These are phyloP conservation scores for Rhodotorula sp. DNA, from an alignment of 1,284 basidiomycete genomes.

Conservation along the genomic window DNA sequence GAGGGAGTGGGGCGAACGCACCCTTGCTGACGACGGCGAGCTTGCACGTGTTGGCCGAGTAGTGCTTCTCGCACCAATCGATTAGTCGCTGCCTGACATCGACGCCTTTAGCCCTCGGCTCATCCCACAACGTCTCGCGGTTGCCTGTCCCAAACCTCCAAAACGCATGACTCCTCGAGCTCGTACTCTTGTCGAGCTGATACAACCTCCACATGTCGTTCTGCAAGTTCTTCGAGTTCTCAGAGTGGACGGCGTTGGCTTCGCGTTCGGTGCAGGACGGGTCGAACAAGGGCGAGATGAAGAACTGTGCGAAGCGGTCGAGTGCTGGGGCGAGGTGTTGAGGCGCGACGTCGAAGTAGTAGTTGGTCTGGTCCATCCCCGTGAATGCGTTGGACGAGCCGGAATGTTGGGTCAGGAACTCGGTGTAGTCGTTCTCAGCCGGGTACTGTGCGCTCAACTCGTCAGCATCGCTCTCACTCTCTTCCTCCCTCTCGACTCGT, in stretches of 20 bases:
- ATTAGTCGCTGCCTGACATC: conserved; percentile 88
- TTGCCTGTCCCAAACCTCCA: conserved; percentile 94
- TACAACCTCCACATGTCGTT: conserved; percentile 95
- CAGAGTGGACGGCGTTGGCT: conserved; percentile 94
- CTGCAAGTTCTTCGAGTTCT: conserved; percentile 98
- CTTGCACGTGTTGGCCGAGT: conserved; percentile 92
- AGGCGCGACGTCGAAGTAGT: conserved; percentile 88
- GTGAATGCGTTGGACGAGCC: conserved; percentile 94
- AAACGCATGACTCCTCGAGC: conserved; percentile 77
- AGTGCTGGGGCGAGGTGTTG: conserved; percentile 80
- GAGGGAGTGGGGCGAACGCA: conserved; percentile 45
- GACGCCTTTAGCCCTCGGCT: conserved; percentile 60
- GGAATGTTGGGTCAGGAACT: conserved; percentile 86
- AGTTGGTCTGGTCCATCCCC: conserved; percentile 89
- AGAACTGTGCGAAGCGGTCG: conserved; percentile 89
- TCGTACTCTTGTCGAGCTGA: conserved; percentile 90
- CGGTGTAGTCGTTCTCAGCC: conserved; percentile 86
- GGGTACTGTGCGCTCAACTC: conserved; percentile 62
- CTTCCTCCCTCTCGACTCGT: neutral
- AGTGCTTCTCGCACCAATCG: conserved; percentile 92
- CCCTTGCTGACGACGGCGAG: conserved; percentile 87
- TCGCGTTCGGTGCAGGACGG: conserved; percentile 89
- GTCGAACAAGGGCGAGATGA: conserved; percentile 87
- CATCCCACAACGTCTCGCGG: conserved; percentile 73
- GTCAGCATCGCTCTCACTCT: neutral